phyloP scores from a whole-genome alignment of 2,329 filamentous ascomycete genomes.

The Lojkania enalia region DNA sequence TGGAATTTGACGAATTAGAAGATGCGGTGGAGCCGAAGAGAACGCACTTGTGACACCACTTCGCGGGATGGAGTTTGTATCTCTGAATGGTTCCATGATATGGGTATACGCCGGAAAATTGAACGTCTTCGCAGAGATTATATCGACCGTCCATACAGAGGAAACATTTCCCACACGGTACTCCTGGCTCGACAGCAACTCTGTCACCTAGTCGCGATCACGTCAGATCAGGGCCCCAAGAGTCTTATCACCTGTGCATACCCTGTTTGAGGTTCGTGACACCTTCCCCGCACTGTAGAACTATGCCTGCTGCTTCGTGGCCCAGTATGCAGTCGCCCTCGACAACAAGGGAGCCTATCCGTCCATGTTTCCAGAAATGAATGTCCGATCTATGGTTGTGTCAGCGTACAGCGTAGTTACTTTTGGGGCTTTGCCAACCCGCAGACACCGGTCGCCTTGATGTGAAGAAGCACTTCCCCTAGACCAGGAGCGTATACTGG shows the following conservation, averaged over 20 bases:
- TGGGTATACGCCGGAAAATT: constrained; percentile 65
- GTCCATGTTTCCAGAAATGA: constrained; percentile 68
- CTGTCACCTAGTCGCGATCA: constrained; percentile 55
- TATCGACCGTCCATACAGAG: constrained; percentile 63
- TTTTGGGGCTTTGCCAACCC: constrained; percentile 49
- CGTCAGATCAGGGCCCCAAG: too few species aligned
- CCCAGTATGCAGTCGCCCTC: constrained; percentile 67
- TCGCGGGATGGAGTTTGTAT: constrained; percentile 64
- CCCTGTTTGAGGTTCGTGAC: constrained; percentile 57
- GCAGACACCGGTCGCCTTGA: constrained; percentile 67
- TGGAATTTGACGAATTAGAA: too few species aligned
- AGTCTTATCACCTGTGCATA: too few species aligned
- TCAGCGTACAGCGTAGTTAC: constrained; percentile 2
- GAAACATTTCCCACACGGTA: constrained; percentile 64
- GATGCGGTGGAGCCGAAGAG: not conserved
- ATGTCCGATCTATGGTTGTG: constrained; percentile 59
- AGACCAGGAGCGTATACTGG: constrained; percentile 58
- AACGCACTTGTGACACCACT: constrained; percentile 49
- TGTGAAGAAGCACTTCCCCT: constrained; percentile 62
- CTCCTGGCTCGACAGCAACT: constrained; percentile 68
- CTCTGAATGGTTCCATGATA: constrained; percentile 63
- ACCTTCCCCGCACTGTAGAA: constrained; percentile 60
- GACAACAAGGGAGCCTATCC: constrained; percentile 65
- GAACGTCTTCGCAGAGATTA: constrained; percentile 65
- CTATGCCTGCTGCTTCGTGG: constrained; percentile 65